Evolutionary conservation across 2,329 filamentous ascomycete genomes (phyloP), one percentile per base, ranked within the genome.

Genomic region (Verticillium isaacii): DNA sequence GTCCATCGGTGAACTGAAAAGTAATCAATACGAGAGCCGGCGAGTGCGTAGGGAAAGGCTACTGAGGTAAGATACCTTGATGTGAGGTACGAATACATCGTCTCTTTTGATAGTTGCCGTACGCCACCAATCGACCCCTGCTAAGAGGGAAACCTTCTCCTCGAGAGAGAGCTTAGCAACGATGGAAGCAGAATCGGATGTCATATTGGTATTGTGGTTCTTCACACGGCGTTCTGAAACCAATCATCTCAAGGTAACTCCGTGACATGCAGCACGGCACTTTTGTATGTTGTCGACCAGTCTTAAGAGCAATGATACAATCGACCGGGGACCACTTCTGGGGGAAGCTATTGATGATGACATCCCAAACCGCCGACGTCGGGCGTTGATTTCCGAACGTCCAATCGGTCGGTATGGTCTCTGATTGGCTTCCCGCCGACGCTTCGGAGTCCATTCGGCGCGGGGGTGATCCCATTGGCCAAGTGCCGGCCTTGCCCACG

Each of bases 111-210:
- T 57, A 14, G 56, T 45, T 14, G 56, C 29, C 12, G 63, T 64
- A n/a, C 62, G 59, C 63, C 63, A 64, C 59, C 60, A 61, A 32
- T 59, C 45, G 2, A 41, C 45, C 2, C 32, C 59, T 9, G 56
- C 55, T 6, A 63, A 57, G 3, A 63, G 45, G 8, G 56, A 25
- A 6, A 61, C 52, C 59, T 61, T 61, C 36, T 63, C 62, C 19
- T 61, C 56, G 14, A 59, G 55, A 2, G 59, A 61, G 45, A 63
- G 37, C 17, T 41, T 37, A 11, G 11, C 37, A 25, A 60, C 23
- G 36, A 60, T 55, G 8, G 54, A 32, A 34, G 54, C 29, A 7
- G 54, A 34, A 29, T 56, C 54, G 54, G 29, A 32, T 25, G 54
- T 14, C 54, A 56, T 56, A 2, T 32, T 34, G 54, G 52, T 56